Evolutionary conservation across 257 asterid genomes (phyloP).

Genomic region (Handroanthus guayacan): DNA sequence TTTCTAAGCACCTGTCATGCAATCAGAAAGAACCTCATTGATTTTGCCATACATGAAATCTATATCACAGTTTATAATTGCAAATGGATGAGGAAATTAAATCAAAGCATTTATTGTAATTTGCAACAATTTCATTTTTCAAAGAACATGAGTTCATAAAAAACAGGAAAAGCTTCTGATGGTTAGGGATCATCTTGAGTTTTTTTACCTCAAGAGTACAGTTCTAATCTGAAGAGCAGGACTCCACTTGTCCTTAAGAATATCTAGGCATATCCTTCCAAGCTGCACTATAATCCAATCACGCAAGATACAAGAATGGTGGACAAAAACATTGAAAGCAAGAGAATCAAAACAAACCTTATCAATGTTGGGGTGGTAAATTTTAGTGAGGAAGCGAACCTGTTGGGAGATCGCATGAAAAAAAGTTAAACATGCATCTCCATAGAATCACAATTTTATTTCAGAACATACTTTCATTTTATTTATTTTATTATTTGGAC

Average conservation of each 20-base stretch:
- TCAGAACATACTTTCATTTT: no score
- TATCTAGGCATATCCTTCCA: constrained; percentile 92
- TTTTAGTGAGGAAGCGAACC: constrained; percentile 95
- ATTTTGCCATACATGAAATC: background rate
- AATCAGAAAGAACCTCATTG: background rate
- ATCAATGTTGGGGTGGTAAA: constrained; percentile 91
- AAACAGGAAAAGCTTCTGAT: background rate
- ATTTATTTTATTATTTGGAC: no score
- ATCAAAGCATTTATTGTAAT: background rate
- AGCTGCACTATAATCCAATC: constrained; percentile 55
- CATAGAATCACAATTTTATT: background rate
- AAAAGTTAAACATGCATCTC: constrained; percentile 4
- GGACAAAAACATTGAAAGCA: background rate
- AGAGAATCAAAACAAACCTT: constrained; percentile 54
- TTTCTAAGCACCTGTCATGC: background rate
- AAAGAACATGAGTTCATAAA: background rate
- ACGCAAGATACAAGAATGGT: constrained; percentile 1
- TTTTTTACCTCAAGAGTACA: constrained; percentile 76
- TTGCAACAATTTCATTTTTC: background rate
- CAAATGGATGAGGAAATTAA: background rate
- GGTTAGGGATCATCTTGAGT: background rate
- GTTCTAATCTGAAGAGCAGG: constrained; percentile 96
- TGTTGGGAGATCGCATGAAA: constrained; percentile 36
- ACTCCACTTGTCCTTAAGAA: constrained; percentile 95
- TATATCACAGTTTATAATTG: background rate